Conservation (phyloP, 768 basidiomycete genomes). For the Lenzites betulinus region DNA sequence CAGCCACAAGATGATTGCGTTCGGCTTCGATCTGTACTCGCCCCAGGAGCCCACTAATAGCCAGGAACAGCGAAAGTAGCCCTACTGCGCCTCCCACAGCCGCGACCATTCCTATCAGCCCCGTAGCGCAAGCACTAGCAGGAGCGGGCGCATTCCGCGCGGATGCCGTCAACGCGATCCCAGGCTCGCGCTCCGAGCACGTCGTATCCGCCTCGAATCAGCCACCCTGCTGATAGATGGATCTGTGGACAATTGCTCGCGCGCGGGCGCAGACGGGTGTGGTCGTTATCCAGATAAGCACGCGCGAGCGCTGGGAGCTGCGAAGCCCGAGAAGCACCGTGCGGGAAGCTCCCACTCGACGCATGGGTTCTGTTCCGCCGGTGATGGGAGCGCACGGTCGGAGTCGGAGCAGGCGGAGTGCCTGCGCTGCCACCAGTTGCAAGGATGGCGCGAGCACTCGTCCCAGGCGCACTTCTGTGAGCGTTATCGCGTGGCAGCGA, state of each 20-base stretch:
- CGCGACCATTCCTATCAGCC: background rate
- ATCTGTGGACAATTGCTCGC: background rate
- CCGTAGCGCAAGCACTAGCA: background rate
- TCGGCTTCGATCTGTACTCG: background rate
- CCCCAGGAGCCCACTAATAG: background rate
- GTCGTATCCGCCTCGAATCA: conserved; percentile 11
- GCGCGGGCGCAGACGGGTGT: background rate
- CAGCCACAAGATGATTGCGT: conserved; percentile 2
- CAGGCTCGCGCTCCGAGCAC: conserved; percentile 1
- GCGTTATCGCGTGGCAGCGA: background rate
- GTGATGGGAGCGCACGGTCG: background rate
- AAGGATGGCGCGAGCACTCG: too few relatives aligned
- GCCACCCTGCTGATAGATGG: background rate
- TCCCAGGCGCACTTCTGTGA: too few relatives aligned
- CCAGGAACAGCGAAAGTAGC: background rate
- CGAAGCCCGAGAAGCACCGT: conserved; percentile 14
- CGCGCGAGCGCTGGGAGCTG: conserved; percentile 1
- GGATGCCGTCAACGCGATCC: background rate
- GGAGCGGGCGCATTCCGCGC: background rate
- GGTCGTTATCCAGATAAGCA: background rate
- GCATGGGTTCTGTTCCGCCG: conserved; percentile 6
- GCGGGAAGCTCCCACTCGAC: background rate
- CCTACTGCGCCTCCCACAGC: background rate
- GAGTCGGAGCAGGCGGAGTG: conserved; percentile 2
- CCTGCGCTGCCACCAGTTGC: too few relatives aligned